These are phyloP conservation scores for Penicillium canariense DNA, from an alignment of 495 filamentous ascomycete species.

Conservation along the genomic window DNA sequence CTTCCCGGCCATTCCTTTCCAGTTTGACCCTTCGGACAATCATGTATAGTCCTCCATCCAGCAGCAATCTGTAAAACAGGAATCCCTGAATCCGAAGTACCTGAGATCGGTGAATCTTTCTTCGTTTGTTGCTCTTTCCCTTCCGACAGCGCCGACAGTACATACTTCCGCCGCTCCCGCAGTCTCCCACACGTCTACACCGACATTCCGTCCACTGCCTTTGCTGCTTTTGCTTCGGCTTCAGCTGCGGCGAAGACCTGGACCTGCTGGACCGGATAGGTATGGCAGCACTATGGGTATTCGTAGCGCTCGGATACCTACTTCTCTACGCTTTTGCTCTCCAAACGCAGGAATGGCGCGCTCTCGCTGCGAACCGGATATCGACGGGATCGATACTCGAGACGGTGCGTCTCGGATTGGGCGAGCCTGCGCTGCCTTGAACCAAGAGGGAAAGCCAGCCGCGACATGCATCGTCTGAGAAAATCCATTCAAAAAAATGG, in stretches of 20 bases:
- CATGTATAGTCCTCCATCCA: slow-evolving; percentile 11
- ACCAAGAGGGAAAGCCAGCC: not conserved
- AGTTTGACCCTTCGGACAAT: not conserved
- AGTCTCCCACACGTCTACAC: not conserved
- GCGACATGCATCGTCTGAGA: too few relatives aligned
- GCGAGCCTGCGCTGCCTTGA: not conserved
- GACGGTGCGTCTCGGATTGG: not conserved
- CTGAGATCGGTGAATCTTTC: too few relatives aligned
- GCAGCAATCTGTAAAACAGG: not conserved
- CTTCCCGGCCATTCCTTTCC: not conserved
- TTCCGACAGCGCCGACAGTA: too few relatives aligned
- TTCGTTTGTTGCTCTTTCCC: too few relatives aligned
- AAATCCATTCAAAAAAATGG: not conserved
- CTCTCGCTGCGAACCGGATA: slow-evolving; percentile 15
- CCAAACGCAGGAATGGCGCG: slow-evolving; percentile 19
- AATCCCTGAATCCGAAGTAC: too few relatives aligned
- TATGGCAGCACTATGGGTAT: slow-evolving; percentile 39
- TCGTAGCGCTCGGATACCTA: slow-evolving; percentile 41
- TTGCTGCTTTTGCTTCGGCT: not conserved
- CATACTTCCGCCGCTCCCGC: too few relatives aligned
- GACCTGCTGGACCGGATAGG: slow-evolving; percentile 2
- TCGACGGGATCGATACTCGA: slow-evolving; percentile 12
- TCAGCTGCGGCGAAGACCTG: slow-evolving; percentile 10
- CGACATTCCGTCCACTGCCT: not conserved
- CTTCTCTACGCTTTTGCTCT: slow-evolving; percentile 43